Conservation (phyloP, 352 stramenopile genomes). For the Plasmopara viticola region DNA sequence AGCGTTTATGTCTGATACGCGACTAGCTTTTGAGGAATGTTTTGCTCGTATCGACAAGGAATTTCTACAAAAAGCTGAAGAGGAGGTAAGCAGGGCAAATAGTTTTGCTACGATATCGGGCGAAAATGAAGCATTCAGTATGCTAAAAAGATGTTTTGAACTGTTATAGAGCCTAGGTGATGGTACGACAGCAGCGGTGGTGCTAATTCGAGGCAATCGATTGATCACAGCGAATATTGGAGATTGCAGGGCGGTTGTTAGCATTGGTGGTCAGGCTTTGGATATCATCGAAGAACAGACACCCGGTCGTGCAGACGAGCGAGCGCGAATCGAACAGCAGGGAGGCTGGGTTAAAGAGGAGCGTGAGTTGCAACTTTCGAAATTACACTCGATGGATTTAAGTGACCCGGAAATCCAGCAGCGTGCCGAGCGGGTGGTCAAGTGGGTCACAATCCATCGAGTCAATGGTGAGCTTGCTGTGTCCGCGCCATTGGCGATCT, state of each 20-base stretch:
- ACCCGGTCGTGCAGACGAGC: conserved; percentile 66
- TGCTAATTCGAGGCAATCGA: conserved; percentile 74
- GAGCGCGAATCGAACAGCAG: conserved; percentile 57
- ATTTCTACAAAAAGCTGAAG: conserved; percentile 57
- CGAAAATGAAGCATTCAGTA: neutral
- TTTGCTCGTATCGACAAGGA: conserved; percentile 74
- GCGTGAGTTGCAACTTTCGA: conserved; percentile 81
- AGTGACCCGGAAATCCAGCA: conserved; percentile 82
- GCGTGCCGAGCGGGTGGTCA: conserved; percentile 70
- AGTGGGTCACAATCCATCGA: conserved; percentile 81
- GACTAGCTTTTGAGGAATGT: conserved; percentile 60
- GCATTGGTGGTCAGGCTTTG: conserved; percentile 65
- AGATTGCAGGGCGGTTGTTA: conserved; percentile 83
- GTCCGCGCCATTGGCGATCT: conserved; percentile 90
- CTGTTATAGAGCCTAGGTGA: conserved; percentile 46
- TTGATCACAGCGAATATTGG: conserved; percentile 83
- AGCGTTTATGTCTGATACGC: conserved; percentile 52
- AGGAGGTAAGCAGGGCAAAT: conserved; percentile 32
- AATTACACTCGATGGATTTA: conserved; percentile 85
- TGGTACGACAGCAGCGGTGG: conserved; percentile 72
- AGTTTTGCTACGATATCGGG: neutral
- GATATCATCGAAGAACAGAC: conserved; percentile 88
- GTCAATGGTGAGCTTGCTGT: conserved; percentile 91
- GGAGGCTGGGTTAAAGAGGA: conserved; percentile 82
- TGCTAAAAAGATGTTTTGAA: conserved; percentile 1